Conservation (phyloP, 139 green algal genomes). For the Closterium sp. region DNA sequence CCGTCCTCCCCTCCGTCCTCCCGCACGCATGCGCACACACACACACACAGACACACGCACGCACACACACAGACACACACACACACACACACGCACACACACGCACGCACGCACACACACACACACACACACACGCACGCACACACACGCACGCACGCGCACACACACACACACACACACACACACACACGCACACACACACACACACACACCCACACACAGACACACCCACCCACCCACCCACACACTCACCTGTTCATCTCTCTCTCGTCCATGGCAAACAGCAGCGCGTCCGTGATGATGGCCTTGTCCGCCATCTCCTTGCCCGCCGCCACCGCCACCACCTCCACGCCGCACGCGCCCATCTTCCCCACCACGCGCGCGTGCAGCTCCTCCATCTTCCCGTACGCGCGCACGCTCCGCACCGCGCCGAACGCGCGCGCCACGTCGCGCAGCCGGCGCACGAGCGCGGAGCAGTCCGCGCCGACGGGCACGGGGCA, state of each 20-base stretch:
- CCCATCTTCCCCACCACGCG: constrained; percentile 29
- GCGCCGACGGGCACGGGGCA: constrained; percentile 11
- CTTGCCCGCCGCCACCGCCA: constrained; percentile 29
- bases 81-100: too few relatives aligned
- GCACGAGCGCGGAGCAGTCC: constrained; percentile 15
- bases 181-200: not conserved
- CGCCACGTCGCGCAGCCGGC: constrained; percentile 25
- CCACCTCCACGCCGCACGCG: constrained; percentile 36
- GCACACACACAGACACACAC: too few relatives aligned
- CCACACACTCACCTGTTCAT: not conserved
- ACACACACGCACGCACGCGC: too few relatives aligned
- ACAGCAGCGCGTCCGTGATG: constrained; percentile 43
- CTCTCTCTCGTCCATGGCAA: constrained; percentile 21
- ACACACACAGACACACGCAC: too few relatives aligned
- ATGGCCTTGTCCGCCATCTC: constrained; percentile 51
- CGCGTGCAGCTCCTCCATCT: constrained; percentile 12
- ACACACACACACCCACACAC: not conserved
- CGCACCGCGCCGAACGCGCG: constrained; percentile 20
- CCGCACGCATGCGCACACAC: too few relatives aligned
- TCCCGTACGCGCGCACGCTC: constrained; percentile 30
- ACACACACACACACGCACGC: too few relatives aligned
- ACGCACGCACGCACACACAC: too few relatives aligned
- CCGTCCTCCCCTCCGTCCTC: too few relatives aligned
- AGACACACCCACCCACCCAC: not conserved
- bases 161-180: too few relatives aligned